Percentiles rank a stretch among this genome's conserved stretches.
phyloP scores from a whole-genome alignment of 176 grass and related monocot species.

The Raddia distichophylla region DNA sequence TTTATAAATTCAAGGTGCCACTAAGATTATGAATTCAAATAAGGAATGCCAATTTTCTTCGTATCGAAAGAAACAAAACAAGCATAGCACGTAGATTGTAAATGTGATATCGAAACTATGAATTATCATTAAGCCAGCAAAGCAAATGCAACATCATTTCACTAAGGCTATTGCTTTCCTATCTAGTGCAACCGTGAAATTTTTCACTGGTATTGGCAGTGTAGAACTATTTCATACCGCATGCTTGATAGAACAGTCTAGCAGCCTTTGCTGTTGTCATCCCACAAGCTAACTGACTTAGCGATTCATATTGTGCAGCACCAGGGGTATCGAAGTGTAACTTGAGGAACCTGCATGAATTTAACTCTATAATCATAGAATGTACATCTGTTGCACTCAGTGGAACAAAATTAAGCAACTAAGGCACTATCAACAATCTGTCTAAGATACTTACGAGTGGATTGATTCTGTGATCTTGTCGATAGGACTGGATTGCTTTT shows the following conservation, averaged over 20 bases:
- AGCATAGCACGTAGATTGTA: not conserved
- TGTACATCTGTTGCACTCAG: not conserved
- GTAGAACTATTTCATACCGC: conserved; percentile 51
- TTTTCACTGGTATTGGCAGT: not conserved
- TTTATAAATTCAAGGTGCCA: not conserved
- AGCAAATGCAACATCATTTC: conserved; percentile 4
- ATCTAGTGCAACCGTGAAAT: not conserved
- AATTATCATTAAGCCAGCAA: not conserved
- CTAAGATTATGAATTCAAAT: not conserved
- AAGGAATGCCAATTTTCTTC: conserved; percentile 25
- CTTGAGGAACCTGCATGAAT: conserved; percentile 68
- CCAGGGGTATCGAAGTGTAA: conserved; percentile 78
- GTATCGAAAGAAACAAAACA: conserved; percentile 4
- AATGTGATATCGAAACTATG: conserved; percentile 22
- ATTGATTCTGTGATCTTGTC: conserved; percentile 72
- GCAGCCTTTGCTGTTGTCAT: conserved; percentile 67
- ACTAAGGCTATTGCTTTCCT: not conserved
- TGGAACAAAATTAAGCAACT: conserved; percentile 31
- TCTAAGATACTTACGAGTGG: conserved; percentile 53
- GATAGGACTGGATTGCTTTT: conserved; percentile 32
- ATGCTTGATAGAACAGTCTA: conserved; percentile 86
- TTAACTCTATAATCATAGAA: conserved; percentile 39
- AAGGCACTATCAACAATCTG: conserved; percentile 21
- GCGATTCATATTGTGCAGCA: conserved; percentile 61
- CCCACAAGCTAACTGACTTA: conserved; percentile 65